Conservation (phyloP, 306 rosid genomes). For the Comarum palustre region DNA sequence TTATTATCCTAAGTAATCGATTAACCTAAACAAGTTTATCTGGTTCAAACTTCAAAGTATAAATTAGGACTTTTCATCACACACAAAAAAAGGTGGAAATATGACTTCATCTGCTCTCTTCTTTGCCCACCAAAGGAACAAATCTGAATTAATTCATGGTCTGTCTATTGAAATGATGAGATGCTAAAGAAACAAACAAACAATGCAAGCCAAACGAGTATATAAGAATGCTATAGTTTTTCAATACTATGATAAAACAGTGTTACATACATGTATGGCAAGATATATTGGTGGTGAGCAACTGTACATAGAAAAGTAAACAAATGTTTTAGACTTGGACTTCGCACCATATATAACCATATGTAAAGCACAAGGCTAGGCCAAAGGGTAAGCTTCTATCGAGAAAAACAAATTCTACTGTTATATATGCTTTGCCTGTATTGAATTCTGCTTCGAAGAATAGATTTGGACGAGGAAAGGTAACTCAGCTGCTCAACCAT, state of each 20-base stretch:
- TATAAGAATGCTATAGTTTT: constrained; percentile 8
- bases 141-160: no score
- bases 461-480: background rate
- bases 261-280: constrained; percentile 8
- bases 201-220: background rate
- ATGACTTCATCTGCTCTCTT: no score
- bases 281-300: background rate
- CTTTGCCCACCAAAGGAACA: no score
- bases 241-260: background rate
- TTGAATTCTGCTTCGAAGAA: background rate
- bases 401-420: constrained; percentile 1
- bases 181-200: no score
- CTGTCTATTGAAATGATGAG: no score
- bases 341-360: no score
- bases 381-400: background rate
- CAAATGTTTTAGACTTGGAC: background rate
- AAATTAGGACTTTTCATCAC: no score
- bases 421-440: background rate
- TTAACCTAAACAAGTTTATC: no score
- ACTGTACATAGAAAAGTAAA: background rate
- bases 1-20: no score
- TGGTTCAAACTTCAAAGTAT: no score
- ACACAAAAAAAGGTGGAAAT: no score
- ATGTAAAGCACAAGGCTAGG: background rate
- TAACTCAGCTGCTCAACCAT: background rate